Evolutionary conservation across 2,329 filamentous ascomycete species (phyloP).

Genomic region (Colletotrichum siamense): DNA sequence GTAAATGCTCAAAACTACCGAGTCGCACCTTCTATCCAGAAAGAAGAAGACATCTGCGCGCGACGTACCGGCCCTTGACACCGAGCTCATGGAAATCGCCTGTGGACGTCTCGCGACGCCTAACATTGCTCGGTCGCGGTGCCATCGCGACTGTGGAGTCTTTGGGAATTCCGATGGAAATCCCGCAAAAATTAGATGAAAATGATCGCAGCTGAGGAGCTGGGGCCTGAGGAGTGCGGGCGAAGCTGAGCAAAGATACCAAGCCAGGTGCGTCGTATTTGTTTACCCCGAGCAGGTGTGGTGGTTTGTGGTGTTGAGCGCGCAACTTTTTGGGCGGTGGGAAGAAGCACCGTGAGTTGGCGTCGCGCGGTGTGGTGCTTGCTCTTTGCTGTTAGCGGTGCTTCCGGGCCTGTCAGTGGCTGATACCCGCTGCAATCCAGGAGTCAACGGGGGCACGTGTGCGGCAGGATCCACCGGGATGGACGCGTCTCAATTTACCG

Average conservation of each 20-base stretch:
- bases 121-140: slow-evolving; percentile 11
- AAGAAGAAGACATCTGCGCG: neutral
- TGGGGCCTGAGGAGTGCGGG: neutral
- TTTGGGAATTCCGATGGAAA: neutral
- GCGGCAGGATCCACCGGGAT: neutral
- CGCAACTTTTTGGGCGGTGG: slow-evolving; percentile 15
- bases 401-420: slow-evolving; percentile 10
- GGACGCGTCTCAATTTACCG: slow-evolving; percentile 21
- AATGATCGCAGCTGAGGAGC: neutral
- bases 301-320: neutral
- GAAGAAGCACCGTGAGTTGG: neutral
- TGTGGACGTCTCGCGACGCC: slow-evolving; percentile 36
- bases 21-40: neutral
- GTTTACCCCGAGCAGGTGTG: neutral
- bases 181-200: neutral
- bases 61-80: slow-evolving; percentile 52
- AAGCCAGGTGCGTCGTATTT: neutral
- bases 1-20: neutral
- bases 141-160: slow-evolving; percentile 10
- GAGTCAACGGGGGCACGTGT: neutral
- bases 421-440: neutral
- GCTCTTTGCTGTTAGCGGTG: neutral
- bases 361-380: neutral
- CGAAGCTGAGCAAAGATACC: neutral
- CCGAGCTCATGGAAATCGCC: slow-evolving; percentile 52